Base-by-base conservation (phyloP, 331 rosid species). In the Quercus tomentella region DNA sequence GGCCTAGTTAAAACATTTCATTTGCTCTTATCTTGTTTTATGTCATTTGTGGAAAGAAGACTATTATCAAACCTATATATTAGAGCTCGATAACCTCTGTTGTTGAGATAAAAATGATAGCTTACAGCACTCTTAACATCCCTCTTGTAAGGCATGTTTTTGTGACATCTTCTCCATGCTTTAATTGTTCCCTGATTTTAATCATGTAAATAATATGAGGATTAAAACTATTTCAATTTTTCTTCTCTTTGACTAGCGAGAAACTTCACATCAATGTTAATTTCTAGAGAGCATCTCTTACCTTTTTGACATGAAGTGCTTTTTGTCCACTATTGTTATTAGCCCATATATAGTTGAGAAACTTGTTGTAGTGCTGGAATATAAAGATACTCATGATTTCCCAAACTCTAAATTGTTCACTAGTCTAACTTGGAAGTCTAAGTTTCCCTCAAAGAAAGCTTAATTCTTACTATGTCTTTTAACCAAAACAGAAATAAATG, bases 331-430 rank as follows among this genome's bases (percentile, higher is more conserved):
- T 43, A 14, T 37, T 56, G 45, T 83, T 41, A 37, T 83, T 83
- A 43, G 77, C 83, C 86, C 86, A 83, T 23, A 37, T 16, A n/a
- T 82, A 33, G 57, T 18, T 17, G 14, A 77, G 56, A 6, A 82
- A 41, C 31, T 73, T 65, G 23, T 25, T 3, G 45, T 82, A 82
- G 33, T 41, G 43, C 82, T 82, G 81, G 41, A 43, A 81, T 30
- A 6, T 7, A 12, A 10, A 4, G 52, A 45, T 45, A 45, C 15
- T 45, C 16, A 45, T 45, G 15, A 45, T 45, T 45, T 45, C 52
- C 16, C 15, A 11, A 45, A 45, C 15, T 11, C 3, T 12, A 45
- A 45, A 11, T 45, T 45, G 16, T 45, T 45, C 15, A 12, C 15
- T 45, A 45, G 52, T 11, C 52, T 45, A 45, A 45, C 52, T 45